phyloP scores from a whole-genome alignment of 768 basidiomycete genomes.

The Dioszegia hungarica region DNA sequence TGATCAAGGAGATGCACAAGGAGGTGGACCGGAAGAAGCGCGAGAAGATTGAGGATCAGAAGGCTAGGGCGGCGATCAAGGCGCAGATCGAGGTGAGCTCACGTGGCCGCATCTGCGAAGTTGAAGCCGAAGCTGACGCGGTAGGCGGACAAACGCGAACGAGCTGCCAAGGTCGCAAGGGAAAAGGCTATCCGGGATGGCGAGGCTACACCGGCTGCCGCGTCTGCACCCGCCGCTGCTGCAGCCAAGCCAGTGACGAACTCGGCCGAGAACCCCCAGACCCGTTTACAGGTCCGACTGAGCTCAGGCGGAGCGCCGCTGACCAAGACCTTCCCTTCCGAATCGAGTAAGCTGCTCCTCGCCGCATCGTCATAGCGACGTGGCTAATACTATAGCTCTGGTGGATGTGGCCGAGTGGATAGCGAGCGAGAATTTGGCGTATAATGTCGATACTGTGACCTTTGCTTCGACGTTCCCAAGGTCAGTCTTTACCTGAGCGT shows the following conservation, averaged over 20 bases:
- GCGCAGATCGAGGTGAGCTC: constrained; percentile 70
- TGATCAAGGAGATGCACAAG: constrained; percentile 52
- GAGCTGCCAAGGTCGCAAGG: constrained; percentile 78
- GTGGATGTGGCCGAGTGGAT: constrained; percentile 81
- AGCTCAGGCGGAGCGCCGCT: constrained; percentile 74
- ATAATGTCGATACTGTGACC: constrained; percentile 72
- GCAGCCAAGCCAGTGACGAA: constrained; percentile 48
- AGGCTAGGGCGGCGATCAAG: constrained; percentile 78
- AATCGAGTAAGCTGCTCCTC: constrained; percentile 39
- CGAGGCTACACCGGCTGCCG: constrained; percentile 50
- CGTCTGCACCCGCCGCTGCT: constrained; percentile 52
- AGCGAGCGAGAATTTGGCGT: constrained; percentile 64
- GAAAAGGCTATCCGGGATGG: constrained; percentile 92
- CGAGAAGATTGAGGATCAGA: constrained; percentile 85
- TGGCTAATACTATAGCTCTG: no score
- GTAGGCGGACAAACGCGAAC: constrained; percentile 73
- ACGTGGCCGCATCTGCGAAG: background rate
- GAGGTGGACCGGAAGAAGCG: constrained; percentile 74
- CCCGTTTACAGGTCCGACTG: constrained; percentile 79
- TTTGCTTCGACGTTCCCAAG: constrained; percentile 81
- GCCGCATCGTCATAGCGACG: no score
- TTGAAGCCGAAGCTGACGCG: background rate
- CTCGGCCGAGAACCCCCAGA: constrained; percentile 77
- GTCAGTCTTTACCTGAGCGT: constrained; percentile 50
- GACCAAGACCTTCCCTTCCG: constrained; percentile 52